Evolutionary conservation across 2,329 filamentous ascomycete species (phyloP).

Genomic region (Xylariales sp.): DNA sequence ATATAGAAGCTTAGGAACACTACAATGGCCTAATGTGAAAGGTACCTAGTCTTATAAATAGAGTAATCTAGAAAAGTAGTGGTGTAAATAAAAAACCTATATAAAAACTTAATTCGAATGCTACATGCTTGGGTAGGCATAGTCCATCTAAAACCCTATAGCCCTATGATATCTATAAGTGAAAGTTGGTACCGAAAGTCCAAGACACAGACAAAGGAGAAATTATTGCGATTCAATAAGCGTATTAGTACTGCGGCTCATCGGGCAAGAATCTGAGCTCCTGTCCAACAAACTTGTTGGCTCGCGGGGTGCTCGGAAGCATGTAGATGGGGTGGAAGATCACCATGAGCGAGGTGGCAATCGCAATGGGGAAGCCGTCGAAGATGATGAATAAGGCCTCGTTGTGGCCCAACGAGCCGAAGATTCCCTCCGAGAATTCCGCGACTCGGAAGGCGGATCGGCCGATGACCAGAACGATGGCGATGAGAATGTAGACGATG

Average conservation of each 20-base stretch:
- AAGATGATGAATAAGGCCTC: slow-evolving; percentile 34
- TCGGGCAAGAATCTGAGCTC: slow-evolving; percentile 27
- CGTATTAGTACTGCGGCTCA: slow-evolving; percentile 12
- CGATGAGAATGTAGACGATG: slow-evolving; percentile 26
- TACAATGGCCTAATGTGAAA: too few species aligned
- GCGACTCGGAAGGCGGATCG: slow-evolving; percentile 33
- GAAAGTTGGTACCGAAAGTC: not conserved
- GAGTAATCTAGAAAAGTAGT: too few species aligned
- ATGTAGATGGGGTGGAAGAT: slow-evolving; percentile 34
- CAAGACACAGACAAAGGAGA: not conserved
- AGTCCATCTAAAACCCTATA: too few species aligned
- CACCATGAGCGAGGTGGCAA: slow-evolving; percentile 35
- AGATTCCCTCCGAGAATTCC: slow-evolving; percentile 32
- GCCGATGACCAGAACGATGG: slow-evolving; percentile 33
- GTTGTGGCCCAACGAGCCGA: slow-evolving; percentile 27
- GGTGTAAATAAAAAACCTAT: too few species aligned
- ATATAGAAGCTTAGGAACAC: too few species aligned
- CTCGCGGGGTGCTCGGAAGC: slow-evolving; percentile 31
- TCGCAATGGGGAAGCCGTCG: slow-evolving; percentile 33
- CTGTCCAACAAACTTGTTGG: slow-evolving; percentile 23
- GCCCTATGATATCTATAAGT: too few species aligned
- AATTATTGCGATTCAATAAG: not conserved
- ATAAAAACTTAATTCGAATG: too few species aligned
- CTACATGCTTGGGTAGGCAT: too few species aligned
- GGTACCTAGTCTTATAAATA: too few species aligned